Evolutionary conservation across 2,329 filamentous ascomycete species (phyloP).

Genomic region (Claviceps sp.): DNA sequence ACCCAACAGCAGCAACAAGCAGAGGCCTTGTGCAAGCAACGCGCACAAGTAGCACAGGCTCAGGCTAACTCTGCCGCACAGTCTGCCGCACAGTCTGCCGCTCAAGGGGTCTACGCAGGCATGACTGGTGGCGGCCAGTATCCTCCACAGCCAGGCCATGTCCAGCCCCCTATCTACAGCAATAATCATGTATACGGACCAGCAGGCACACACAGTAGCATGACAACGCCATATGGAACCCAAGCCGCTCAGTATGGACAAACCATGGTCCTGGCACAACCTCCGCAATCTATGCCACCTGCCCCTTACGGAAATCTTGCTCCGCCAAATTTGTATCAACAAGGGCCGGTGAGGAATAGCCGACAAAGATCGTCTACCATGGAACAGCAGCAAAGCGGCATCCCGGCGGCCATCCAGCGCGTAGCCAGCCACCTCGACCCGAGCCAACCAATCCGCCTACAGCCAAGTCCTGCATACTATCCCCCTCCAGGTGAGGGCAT

Average conservation of each 20-base stretch:
- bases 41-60: conserved; percentile 57
- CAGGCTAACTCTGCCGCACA: conserved; percentile 58
- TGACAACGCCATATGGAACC: conserved; percentile 63
- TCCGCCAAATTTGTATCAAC: conserved; percentile 46
- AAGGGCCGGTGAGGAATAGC: conserved; percentile 54
- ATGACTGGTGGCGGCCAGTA: conserved; percentile 35
- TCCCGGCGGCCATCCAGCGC: conserved; percentile 82
- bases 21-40: conserved; percentile 85
- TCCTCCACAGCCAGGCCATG: conserved; percentile 27
- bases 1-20: conserved; percentile 94
- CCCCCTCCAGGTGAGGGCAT: conserved; percentile 81
- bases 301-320: conserved; percentile 46
- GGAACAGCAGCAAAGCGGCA: conserved; percentile 87
- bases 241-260: conserved; percentile 59
- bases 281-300: conserved; percentile 51
- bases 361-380: conserved; percentile 90
- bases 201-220: conserved; percentile 28
- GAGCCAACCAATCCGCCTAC: conserved; percentile 81
- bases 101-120: conserved; percentile 49
- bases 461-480: conserved; percentile 95
- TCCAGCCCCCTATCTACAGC: conserved; percentile 59
- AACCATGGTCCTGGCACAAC: conserved; percentile 53
- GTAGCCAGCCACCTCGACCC: conserved; percentile 94
- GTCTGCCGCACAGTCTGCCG: conserved; percentile 51
- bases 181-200: conserved; percentile 73